Evolutionary conservation across 192 early-diverging fungal genomes (phyloP), one percentile per base, ranked within the genome.

Genomic region (Phycomyces blakesleeanus): DNA sequence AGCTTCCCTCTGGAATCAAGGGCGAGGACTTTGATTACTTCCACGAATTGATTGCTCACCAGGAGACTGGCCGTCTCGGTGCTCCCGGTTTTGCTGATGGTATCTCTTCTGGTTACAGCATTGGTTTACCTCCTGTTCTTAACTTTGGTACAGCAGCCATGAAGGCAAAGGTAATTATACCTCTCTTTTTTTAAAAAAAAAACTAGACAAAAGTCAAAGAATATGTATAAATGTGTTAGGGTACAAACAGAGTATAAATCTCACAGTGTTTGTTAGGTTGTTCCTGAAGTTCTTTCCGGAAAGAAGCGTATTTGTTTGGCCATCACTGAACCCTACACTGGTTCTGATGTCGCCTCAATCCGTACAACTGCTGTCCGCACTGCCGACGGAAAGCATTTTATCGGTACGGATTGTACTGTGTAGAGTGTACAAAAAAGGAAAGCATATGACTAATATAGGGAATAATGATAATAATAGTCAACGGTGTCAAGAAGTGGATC

Each of bases 401-500:
- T 63, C 16, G 44, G 44, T 47, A 47, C 11, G 44, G 44, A 3
- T 47, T 3, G 3, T 3, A 18, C 44, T 47, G 11, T 3, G 11
- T 2, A 34, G 29, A 34, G 29, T 34, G 29, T 34, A 7, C 7
- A 7, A 7, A 34, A 34, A 34, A 2, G 7, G 2, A 7, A 5
- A 7, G 29, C 7, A 2, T 34, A 34, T 2, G 29, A 34, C 29
- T 34, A 34, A 34, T 34, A 34, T 7, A 34, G 7, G 29, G 29
- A 7, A 34, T 5, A 34, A 34, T 84, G n/a, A n/a, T n/a, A n/a
- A n/a, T n/a, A n/a, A 85, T 90, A 59, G 85, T 90, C 56, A 93
- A 93, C 52, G 91, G 91, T 26, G 89, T 88, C 57, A 93, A 93
- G 79, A 91, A 89, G 73, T 92, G 89, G 88, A 82, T 88, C 65